Evolutionary conservation across 768 basidiomycete genomes (phyloP).

Genomic region (Lactarius hengduanensis): DNA sequence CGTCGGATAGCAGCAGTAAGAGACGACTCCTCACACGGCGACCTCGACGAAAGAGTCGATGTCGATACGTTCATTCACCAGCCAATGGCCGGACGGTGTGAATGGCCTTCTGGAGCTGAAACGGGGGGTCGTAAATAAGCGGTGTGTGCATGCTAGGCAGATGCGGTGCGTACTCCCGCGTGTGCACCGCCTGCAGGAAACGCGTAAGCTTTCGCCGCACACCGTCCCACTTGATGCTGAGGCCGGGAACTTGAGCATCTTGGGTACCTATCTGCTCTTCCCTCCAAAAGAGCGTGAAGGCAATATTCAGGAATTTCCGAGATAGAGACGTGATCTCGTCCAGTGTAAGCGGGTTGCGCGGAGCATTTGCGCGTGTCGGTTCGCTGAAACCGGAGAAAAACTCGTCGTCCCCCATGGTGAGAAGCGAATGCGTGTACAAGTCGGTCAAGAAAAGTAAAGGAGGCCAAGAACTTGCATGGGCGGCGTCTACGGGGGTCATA

Average conservation of each 20-base stretch:
- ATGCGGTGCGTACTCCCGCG: conserved; percentile 68
- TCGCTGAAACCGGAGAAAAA: conserved; percentile 60
- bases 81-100: conserved; percentile 83
- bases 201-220: conserved; percentile 73
- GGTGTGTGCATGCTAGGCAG: not conserved
- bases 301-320: conserved; percentile 78
- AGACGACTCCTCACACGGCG: conserved; percentile 56
- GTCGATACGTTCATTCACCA: conserved; percentile 60
- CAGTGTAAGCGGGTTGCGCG: conserved; percentile 74
- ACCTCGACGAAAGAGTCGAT: conserved; percentile 79
- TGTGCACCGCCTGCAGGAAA: conserved; percentile 79
- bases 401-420: conserved; percentile 96
- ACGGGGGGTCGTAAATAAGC: conserved; percentile 18
- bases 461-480: conserved; percentile 53
- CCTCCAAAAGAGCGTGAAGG: conserved; percentile 73
- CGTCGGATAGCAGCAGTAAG: conserved; percentile 3
- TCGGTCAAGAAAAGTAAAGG: conserved; percentile 76
- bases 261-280: conserved; percentile 48
- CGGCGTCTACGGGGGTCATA: conserved; percentile 39
- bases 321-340: conserved; percentile 81
- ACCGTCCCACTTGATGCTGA: conserved; percentile 56
- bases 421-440: conserved; percentile 77
- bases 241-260: conserved; percentile 43
- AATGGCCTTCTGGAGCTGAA: conserved; percentile 83
- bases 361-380: conserved; percentile 32